Percentiles rank a stretch among this genome's conserved stretches.
phyloP scores from a whole-genome alignment of 2,329 filamentous ascomycete species.

The Curvularia hawaiiensis region DNA sequence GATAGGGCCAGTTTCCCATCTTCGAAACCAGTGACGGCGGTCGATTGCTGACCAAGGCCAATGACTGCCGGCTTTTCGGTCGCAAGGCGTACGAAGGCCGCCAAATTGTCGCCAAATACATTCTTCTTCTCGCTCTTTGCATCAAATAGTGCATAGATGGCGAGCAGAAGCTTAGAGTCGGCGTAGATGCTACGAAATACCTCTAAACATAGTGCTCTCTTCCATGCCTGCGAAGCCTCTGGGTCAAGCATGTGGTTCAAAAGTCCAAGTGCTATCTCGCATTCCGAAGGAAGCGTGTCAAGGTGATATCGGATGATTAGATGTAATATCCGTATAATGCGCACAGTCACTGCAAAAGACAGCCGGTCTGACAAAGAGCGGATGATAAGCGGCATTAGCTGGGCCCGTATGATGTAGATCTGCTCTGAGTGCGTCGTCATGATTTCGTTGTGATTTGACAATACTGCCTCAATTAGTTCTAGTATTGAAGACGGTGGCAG shows the following conservation, averaged over 20 bases:
- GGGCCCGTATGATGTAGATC: constrained; percentile 73
- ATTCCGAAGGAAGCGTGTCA: constrained; percentile 74
- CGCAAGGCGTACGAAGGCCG: constrained; percentile 88
- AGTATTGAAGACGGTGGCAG: constrained; percentile 83
- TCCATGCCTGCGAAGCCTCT: constrained; percentile 79
- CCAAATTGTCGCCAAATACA: constrained; percentile 81
- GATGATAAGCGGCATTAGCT: constrained; percentile 83
- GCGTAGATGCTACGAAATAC: constrained; percentile 85
- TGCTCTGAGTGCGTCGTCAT: constrained; percentile 82
- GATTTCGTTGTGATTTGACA: constrained; percentile 82
- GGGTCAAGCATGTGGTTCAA: constrained; percentile 88
- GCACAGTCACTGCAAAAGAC: constrained; percentile 80
- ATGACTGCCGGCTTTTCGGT: constrained; percentile 90
- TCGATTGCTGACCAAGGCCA: constrained; percentile 86
- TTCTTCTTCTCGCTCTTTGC: constrained; percentile 71
- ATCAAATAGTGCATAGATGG: constrained; percentile 83
- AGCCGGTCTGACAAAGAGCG: constrained; percentile 77
- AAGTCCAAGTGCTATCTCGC: constrained; percentile 79
- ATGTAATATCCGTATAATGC: constrained; percentile 81
- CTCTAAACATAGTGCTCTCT: constrained; percentile 87
- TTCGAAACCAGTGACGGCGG: constrained; percentile 70
- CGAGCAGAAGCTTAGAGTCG: constrained; percentile 76
- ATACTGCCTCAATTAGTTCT: constrained; percentile 88
- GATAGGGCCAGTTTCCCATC: constrained; percentile 63
- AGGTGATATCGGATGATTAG: constrained; percentile 81